A percentile compares a stretch with the other conserved stretches of the same genome.
Conservation (phyloP, 352 stramenopile species). For the Pythium vanterpoolii region DNA sequence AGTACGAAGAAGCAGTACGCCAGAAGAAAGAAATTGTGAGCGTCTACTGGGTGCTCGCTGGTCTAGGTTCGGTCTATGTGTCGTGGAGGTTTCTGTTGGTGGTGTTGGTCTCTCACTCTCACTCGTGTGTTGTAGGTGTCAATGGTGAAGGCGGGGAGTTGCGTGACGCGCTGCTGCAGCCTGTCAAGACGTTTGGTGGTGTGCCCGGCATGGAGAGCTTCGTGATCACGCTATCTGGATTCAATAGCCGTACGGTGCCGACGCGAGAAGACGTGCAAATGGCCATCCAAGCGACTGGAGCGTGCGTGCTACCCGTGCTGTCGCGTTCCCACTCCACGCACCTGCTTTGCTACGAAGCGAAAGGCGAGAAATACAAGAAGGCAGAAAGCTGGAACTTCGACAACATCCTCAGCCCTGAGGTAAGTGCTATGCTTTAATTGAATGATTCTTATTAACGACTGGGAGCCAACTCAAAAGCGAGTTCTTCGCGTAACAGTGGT, state of each 20-base stretch:
- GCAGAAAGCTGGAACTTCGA: constrained; percentile 75
- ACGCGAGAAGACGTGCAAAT: constrained; percentile 83
- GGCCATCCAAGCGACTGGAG: constrained; percentile 76
- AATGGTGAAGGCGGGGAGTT: constrained; percentile 16
- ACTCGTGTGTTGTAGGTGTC: constrained; percentile 10
- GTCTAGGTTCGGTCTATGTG: constrained; percentile 19
- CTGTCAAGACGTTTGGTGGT: constrained; percentile 60
- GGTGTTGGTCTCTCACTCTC: background rate
- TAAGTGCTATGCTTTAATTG: no score
- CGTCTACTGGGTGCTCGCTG: constrained; percentile 77
- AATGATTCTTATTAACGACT: background rate
- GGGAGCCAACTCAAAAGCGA: background rate
- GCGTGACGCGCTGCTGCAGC: constrained; percentile 50
- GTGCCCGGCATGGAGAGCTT: constrained; percentile 77
- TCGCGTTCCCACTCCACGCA: constrained; percentile 82
- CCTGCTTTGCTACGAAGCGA: constrained; percentile 70
- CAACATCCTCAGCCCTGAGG: constrained; percentile 79
- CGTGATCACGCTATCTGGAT: constrained; percentile 82
- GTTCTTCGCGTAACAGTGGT: constrained; percentile 42
- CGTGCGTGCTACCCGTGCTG: constrained; percentile 79
- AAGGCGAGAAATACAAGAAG: constrained; percentile 85
- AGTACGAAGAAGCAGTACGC: constrained; percentile 71
- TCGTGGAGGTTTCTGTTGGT: background rate
- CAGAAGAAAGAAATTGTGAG: constrained; percentile 75
- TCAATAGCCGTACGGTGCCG: constrained; percentile 67